phyloP scores from a whole-genome alignment of 1,284 basidiomycete genomes.

The Dichomitus squalens region DNA sequence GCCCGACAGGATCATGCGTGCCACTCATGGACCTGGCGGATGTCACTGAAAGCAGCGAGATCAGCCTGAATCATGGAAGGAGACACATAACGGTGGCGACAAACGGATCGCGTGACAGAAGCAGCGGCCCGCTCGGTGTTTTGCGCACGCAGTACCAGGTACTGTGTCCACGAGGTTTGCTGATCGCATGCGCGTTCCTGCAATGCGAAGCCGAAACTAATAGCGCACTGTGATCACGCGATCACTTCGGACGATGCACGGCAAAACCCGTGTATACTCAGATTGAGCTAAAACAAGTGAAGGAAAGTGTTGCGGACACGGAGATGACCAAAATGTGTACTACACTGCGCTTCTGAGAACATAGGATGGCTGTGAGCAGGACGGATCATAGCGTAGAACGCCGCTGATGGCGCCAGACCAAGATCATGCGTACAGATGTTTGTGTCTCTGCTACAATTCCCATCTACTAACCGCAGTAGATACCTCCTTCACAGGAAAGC shows the following conservation, averaged over 20 bases:
- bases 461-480: neutral
- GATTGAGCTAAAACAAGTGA: neutral
- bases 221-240: neutral
- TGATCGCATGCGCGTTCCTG: neutral
- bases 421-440: neutral
- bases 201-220: neutral
- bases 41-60: neutral
- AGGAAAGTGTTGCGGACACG: neutral
- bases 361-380: neutral
- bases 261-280: neutral
- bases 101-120: neutral
- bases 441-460: neutral
- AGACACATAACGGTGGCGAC: no score
- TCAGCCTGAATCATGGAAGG: neutral
- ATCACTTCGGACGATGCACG: neutral
- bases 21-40: neutral
- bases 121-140: neutral
- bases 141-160: neutral
- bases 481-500: conserved; percentile 22
- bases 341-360: neutral
- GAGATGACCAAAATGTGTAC: neutral
- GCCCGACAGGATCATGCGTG: neutral
- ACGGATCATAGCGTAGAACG: neutral
- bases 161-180: neutral
- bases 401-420: neutral